A percentile compares a stretch with the other conserved stretches of the same genome.
Conservation (phyloP, 345 rosid species). For the Eucalyptus cloeziana region DNA sequence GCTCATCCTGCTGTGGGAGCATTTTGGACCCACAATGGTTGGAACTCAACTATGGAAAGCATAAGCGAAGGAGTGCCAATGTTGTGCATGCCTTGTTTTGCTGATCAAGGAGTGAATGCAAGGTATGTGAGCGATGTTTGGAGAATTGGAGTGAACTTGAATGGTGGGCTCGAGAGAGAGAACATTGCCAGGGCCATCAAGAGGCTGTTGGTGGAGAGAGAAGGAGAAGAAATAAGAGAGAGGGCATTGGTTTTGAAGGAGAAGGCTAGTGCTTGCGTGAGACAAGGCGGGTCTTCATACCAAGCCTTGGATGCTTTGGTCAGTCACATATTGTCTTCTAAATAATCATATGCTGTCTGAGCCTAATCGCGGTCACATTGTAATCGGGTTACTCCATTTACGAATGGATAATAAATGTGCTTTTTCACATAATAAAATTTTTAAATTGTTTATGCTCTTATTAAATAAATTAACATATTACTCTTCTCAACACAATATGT, state of each 20-base stretch:
- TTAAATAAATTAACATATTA: too few relatives aligned
- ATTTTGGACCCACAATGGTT: constrained; percentile 62
- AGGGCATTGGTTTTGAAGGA: constrained; percentile 18
- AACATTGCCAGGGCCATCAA: constrained; percentile 22
- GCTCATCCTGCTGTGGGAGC: constrained; percentile 41
- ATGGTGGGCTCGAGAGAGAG: constrained; percentile 15
- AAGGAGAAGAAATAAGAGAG: constrained; percentile 27
- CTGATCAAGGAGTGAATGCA: constrained; percentile 47
- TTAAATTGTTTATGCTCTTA: too few relatives aligned
- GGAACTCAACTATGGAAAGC: constrained; percentile 68
- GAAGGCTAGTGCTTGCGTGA: constrained; percentile 7
- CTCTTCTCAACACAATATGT: too few relatives aligned
- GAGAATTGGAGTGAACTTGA: constrained; percentile 37
- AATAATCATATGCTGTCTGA: background rate
- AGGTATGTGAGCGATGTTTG: constrained; percentile 38
- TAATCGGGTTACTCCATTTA: too few relatives aligned
- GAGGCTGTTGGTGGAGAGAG: constrained; percentile 13
- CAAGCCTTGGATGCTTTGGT: constrained; percentile 18
- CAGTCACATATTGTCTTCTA: background rate
- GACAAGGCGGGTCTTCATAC: constrained; percentile 26
- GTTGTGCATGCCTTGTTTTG: constrained; percentile 58
- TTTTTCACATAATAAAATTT: too few relatives aligned
- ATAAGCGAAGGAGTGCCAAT: constrained; percentile 54
- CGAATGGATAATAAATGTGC: too few relatives aligned
- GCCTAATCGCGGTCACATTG: too few relatives aligned